Base-by-base conservation (phyloP, 169 alveolate species). In the Miamiensis avidus region DNA sequence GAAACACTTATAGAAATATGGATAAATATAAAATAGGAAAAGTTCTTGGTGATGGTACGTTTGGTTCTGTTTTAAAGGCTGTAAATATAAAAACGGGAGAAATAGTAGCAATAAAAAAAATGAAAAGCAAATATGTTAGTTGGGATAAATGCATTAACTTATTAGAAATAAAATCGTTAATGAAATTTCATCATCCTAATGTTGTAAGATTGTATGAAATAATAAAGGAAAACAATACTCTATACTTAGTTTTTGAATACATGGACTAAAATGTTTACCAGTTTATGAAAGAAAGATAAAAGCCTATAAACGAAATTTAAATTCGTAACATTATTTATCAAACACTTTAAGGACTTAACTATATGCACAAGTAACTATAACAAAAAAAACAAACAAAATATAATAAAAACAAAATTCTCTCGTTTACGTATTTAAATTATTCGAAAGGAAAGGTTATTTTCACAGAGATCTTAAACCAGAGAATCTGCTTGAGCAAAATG, bases 401-500 rank as follows among this genome's bases (percentile, higher is more conserved):
- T 11, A 11, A 11, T 49, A 49, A 11, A 49, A 49, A 49, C 20
- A 11, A 49, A 49, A 11, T 11, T 49, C 20, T 20, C 4, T 11
- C 4, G 20, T 49, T 49, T 11, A 49, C 20, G 4, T 49, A 11
- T 11, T 11, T 49, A 11, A 11, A 49, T 49, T 49, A 11, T 49
- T 49, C 20, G 69, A 11, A 4, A 79, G 84, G 89, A 95, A 95
- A 82, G 97, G 97, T 64, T 97, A 94, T 86, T 97, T 97, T 89
- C 99, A 97, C 85, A 83, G 98, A 82, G 98, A 94, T 89, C 76
- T 96, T 82, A 95, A 95, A 65, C 98, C 98, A n/a, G 98, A 96
- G 90, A 96, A 96, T 91, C 77, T 97, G 20, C 86, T 95, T 76
- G 93, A 91, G 34, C 83, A 95, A 25, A 89, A 92, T 30, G 97